phyloP scores from a whole-genome alignment of 139 green algal genomes.

The Mesotaenium endlicherianum region DNA sequence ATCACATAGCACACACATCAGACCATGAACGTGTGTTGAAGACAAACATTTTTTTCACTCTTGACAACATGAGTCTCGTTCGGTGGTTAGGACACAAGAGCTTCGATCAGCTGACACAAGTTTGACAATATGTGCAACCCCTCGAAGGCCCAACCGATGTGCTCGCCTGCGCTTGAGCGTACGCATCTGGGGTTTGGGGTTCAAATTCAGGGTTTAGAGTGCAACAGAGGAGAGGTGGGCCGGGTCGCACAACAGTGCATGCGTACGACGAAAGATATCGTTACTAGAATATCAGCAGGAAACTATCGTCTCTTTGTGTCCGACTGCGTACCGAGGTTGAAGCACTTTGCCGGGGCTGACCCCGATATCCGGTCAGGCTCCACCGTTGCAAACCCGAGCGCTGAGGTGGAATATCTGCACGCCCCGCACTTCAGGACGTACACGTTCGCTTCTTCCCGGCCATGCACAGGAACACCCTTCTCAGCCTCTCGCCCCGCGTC shows the following conservation, averaged over 20 bases:
- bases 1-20: too few species aligned
- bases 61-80: neutral
- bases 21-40: neutral
- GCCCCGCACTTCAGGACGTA: too few species aligned
- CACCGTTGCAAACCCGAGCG: constrained; percentile 3
- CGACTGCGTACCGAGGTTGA: constrained; percentile 14
- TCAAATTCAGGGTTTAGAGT: neutral
- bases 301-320: neutral
- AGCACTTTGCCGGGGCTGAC: neutral
- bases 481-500: too few species aligned
- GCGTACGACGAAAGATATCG: neutral
- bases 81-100: neutral
- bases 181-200: neutral
- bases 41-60: neutral
- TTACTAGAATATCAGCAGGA: neutral
- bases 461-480: too few species aligned
- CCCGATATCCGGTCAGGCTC: neutral
- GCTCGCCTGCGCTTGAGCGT: neutral
- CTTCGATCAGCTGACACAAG: neutral
- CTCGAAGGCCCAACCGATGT: neutral
- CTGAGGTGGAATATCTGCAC: neutral
- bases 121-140: neutral
- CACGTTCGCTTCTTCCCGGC: too few species aligned
- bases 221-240: neutral
- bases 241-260: neutral